phyloP scores from a whole-genome alignment of 148 eudicot genomes.

The Silene conica region DNA sequence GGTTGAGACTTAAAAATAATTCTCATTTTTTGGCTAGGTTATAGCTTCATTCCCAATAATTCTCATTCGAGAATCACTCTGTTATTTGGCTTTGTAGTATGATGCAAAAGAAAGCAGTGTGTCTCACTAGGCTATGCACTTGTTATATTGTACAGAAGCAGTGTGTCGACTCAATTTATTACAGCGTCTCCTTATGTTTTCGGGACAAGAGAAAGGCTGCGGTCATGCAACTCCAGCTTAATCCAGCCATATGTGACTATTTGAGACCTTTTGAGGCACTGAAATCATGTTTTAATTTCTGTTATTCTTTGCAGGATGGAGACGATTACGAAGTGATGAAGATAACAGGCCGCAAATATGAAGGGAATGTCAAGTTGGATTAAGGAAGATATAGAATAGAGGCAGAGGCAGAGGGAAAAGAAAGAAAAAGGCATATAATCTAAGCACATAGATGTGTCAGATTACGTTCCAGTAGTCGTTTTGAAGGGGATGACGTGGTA shows the following conservation, averaged over 20 bases:
- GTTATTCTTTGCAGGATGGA: not conserved
- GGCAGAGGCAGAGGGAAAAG: not conserved
- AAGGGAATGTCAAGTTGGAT: not conserved
- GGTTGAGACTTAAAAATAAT: too few relatives aligned
- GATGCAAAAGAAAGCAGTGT: too few relatives aligned
- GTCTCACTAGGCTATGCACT: not conserved
- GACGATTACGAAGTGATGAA: not conserved
- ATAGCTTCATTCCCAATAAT: too few relatives aligned
- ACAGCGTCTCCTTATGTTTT: not conserved
- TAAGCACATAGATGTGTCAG: not conserved
- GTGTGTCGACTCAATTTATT: not conserved
- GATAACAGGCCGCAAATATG: not conserved
- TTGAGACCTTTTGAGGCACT: not conserved
- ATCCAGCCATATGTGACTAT: not conserved
- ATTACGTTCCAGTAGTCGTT: not conserved
- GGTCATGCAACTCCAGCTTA: not conserved
- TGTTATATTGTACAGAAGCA: not conserved
- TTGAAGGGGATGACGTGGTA: not conserved
- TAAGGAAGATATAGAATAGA: not conserved
- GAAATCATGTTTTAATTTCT: not conserved
- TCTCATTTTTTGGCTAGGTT: too few relatives aligned
- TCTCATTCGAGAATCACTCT: too few relatives aligned
- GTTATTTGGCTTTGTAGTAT: too few relatives aligned
- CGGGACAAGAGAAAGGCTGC: not conserved
- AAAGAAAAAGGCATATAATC: not conserved